A percentile compares a stretch with the other conserved stretches of the same genome.
Evolutionary conservation across 1,139 yeast genomes (phyloP).

Genomic region (Ashbya aceris): DNA sequence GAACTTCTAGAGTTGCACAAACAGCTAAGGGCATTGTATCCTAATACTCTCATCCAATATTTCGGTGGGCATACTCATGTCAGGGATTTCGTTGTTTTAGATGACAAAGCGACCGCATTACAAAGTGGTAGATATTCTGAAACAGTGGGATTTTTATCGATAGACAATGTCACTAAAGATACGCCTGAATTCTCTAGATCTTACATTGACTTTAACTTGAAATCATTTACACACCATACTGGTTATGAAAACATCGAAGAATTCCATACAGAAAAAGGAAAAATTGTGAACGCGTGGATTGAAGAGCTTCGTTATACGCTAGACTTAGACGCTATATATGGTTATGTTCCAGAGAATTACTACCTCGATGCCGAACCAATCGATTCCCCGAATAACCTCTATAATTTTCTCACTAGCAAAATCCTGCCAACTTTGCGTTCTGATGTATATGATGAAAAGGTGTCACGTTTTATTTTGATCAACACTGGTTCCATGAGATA

Average conservation of each 20-base stretch:
- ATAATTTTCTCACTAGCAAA: slow-evolving; percentile 46
- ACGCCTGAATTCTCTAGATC: slow-evolving; percentile 40
- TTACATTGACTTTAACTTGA: slow-evolving; percentile 71
- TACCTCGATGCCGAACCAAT: slow-evolving; percentile 64
- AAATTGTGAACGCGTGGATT: slow-evolving; percentile 39
- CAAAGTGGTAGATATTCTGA: slow-evolving; percentile 93
- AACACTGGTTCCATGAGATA: slow-evolving; percentile 89
- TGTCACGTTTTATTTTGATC: slow-evolving; percentile 54
- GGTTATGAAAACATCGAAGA: slow-evolving; percentile 12
- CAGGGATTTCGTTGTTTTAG: slow-evolving; percentile 69
- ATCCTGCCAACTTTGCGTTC: slow-evolving; percentile 52
- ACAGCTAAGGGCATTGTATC: slow-evolving; percentile 48
- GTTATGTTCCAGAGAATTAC: slow-evolving; percentile 58
- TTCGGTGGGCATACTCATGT: slow-evolving; percentile 95
- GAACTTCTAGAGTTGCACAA: slow-evolving; percentile 41
- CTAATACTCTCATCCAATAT: slow-evolving; percentile 62
- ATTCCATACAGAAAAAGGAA: slow-evolving; percentile 35
- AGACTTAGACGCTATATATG: slow-evolving; percentile 47
- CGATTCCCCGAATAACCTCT: slow-evolving; percentile 50
- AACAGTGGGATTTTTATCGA: slow-evolving; percentile 79
- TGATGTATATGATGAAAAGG: slow-evolving; percentile 10
- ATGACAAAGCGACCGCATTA: slow-evolving; percentile 58
- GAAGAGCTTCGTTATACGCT: slow-evolving; percentile 39
- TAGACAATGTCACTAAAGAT: slow-evolving; percentile 31
- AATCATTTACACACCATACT: slow-evolving; percentile 61